Conservation (phyloP, 2,329 filamentous ascomycete genomes). For the Sphaerulina vaccinii region DNA sequence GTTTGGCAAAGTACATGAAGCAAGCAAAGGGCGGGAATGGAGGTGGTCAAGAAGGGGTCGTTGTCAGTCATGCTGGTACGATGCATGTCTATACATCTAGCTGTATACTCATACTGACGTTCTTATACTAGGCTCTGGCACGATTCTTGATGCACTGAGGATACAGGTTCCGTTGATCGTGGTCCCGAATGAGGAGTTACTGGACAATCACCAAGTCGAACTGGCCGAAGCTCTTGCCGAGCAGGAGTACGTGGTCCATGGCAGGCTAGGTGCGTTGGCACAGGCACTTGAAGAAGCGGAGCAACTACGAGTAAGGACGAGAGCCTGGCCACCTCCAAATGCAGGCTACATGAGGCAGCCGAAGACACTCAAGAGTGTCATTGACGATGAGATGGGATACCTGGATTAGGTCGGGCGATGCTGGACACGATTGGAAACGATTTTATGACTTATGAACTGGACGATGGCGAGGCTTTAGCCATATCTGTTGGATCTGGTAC, state of each 20-base stretch:
- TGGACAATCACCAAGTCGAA: conserved; percentile 90
- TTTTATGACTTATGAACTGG: too few relatives aligned
- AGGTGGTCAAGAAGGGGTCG: conserved; percentile 61
- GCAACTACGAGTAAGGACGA: conserved; percentile 43
- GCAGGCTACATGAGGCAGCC: conserved; percentile 44
- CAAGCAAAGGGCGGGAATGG: conserved; percentile 47
- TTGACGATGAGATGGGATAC: conserved; percentile 59
- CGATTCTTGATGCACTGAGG: conserved; percentile 78
- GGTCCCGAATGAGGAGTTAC: conserved; percentile 77
- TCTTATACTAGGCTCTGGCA: conserved; percentile 70
- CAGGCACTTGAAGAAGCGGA: conserved; percentile 52
- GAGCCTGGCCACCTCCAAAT: conserved; percentile 53
- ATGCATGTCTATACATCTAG: not conserved
- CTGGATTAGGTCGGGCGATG: conserved; percentile 38
- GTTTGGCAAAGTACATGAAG: conserved; percentile 61
- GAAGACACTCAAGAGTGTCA: conserved; percentile 49
- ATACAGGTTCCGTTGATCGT: conserved; percentile 76
- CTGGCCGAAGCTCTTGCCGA: conserved; percentile 73
- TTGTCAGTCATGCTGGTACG: conserved; percentile 87
- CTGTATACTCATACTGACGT: conserved; percentile 3
- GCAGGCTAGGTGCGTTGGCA: conserved; percentile 58
- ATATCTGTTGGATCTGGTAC: too few relatives aligned
- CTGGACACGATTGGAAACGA: too few relatives aligned
- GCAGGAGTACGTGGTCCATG: conserved; percentile 75
- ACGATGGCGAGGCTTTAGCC: too few relatives aligned